Evolutionary conservation across 2,329 filamentous ascomycete species (phyloP), one percentile per base, ranked within the genome.

Genomic region (Aspergillus sp.): DNA sequence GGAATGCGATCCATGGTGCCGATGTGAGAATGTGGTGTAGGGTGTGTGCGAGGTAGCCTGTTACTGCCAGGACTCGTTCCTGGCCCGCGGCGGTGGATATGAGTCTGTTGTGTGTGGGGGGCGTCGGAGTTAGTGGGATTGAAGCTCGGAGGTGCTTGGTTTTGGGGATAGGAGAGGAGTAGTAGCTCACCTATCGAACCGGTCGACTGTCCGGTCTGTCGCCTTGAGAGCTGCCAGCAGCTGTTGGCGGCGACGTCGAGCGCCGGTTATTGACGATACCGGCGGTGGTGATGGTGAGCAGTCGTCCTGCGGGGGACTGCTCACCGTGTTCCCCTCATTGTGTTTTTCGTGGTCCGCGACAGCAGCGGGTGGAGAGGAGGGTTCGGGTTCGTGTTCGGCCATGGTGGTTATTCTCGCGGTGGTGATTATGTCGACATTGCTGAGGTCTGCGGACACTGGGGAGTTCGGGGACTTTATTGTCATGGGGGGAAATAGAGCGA

Each of bases 61-160:
- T 74, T 66, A 89, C 85, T 64, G 89, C 84, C 68, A 93, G 86
- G 63, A 88, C 81, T 52, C 85, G 84, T 77, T 92, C 90, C 74
- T 89, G 86, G 70, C 90, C 89, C 38, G 83, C 76, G 48, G 89
- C 86, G 9, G 88, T 89, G 65, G 86, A 84, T 67, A 92, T 81
- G 71, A 90, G 85, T 65, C 87, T 87, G 70, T 43, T 21, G 5
- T 38, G 39, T 15, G 25, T 21, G 5, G 43, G 32, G 10, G 25
- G 30, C 6, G 53, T 36, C 32, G 32, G 32, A 36, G 32, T 66
- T 59, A 64, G 60, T 58, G n/a, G 25, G 32, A 38, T n/a, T 17
- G 23, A 23, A 23, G 23, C 23, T 23, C 23, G 23, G 23, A 23
- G 23, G 23, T 23, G 23, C 1, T 23, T 23, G 23, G 23, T 23